These are phyloP conservation scores for Haplosporangium sp. DNA, from an alignment of 371 early-diverging fungal species.

Conservation along the genomic window DNA sequence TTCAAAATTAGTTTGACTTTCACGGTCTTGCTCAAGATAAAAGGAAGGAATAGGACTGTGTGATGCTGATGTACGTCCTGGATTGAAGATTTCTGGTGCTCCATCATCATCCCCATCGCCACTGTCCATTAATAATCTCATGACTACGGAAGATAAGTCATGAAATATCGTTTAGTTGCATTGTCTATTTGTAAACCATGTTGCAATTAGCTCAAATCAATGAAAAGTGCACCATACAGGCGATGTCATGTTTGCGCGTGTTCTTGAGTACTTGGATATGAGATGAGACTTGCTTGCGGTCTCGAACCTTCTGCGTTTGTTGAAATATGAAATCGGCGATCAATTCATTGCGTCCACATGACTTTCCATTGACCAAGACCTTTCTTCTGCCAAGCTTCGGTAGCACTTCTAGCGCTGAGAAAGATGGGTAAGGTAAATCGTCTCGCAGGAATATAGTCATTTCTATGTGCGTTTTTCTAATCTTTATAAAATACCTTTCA, in stretches of 20 bases:
- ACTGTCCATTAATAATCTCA: conserved; percentile 66
- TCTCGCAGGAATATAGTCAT: background rate
- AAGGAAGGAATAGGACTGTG: conserved; percentile 28
- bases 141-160: conserved; percentile 52
- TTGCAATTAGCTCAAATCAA: background rate
- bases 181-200: background rate
- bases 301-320: conserved; percentile 72
- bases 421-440: background rate
- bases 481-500: conserved; percentile 30
- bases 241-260: conserved; percentile 71
- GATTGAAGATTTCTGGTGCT: background rate
- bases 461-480: background rate
- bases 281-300: conserved; percentile 85
- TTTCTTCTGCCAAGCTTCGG: conserved; percentile 72
- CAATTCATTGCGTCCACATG: conserved; percentile 80
- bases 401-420: conserved; percentile 65
- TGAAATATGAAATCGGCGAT: conserved; percentile 81
- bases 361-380: conserved; percentile 71
- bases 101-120: conserved; percentile 57
- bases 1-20: background rate
- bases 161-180: background rate
- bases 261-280: conserved; percentile 86
- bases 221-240: conserved; percentile 58
- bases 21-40: conserved; percentile 4
- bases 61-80: conserved; percentile 11